phyloP scores from a whole-genome alignment of 805 yeast genomes.

The Ogataea nitratoaversa region DNA sequence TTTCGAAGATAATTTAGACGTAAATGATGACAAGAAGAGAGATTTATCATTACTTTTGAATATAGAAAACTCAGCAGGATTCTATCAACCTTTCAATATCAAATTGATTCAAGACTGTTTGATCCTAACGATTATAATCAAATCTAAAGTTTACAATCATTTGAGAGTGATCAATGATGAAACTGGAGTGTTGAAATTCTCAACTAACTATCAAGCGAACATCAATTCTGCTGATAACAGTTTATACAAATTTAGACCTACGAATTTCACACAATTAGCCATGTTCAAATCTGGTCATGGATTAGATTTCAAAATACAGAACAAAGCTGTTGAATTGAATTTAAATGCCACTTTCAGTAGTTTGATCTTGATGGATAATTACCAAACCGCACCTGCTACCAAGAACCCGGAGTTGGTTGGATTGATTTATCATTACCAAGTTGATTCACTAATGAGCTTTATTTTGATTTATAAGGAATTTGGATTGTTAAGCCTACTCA shows the following conservation, averaged over 20 bases:
- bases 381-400: slow-evolving; percentile 6
- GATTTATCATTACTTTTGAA: slow-evolving; percentile 8
- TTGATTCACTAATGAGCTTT: slow-evolving; percentile 18
- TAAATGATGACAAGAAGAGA: slow-evolving; percentile 9
- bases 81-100: slow-evolving; percentile 6
- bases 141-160: slow-evolving; percentile 25
- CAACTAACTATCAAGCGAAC: slow-evolving; percentile 11
- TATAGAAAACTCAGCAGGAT: slow-evolving; percentile 11
- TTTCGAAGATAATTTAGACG: slow-evolving; percentile 20
- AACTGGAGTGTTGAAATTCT: slow-evolving; percentile 16
- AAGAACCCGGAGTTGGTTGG: slow-evolving; percentile 7
- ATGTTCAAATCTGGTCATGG: slow-evolving; percentile 24
- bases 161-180: slow-evolving; percentile 18
- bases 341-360: slow-evolving; percentile 20
- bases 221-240: slow-evolving; percentile 7
- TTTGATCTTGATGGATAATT: slow-evolving; percentile 19
- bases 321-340: slow-evolving; percentile 20
- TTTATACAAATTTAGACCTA: slow-evolving; percentile 20
- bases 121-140: slow-evolving; percentile 32
- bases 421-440: slow-evolving; percentile 12
- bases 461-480: slow-evolving; percentile 29
- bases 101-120: slow-evolving; percentile 26
- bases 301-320: slow-evolving; percentile 24
- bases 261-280: slow-evolving; percentile 23
- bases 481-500: slow-evolving; percentile 39